Base-by-base conservation (phyloP, 2,329 filamentous ascomycete species). In the Xylariaceae sp. region DNA sequence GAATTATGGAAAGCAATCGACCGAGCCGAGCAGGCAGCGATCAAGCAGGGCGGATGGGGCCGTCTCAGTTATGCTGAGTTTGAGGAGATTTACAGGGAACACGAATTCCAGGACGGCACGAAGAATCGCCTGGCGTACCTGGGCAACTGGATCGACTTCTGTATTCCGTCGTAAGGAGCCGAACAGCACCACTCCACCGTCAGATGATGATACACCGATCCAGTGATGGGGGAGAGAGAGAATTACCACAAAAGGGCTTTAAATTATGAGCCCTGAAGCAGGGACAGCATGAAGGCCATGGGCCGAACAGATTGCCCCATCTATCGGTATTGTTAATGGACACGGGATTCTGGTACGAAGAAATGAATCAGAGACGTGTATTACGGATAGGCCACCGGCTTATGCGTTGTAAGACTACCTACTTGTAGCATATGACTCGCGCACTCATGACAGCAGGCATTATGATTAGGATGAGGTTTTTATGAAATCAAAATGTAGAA, bases 141-240 rank as follows among this genome's bases (percentile, higher is more conserved):
- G 51, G 90, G 90, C 61, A 90, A 85, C 68, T 97, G 93, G 93
- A 90, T 97, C 73, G 92, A 97, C 71, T 86, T 87, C 71, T 88
- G 85, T 72, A 87, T 88, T 65, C 85, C 84, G 8, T 85, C 84
- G 11, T 85, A 72, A 65, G 34, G 48, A 11, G 55, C n/a, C 3
- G 47, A 51, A 44, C 5, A 23, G 34, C 47, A 13, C 7, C 4
- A 6, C 11, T 18, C 9, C 34, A 51, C 37, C 7, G 23, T 5
- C 23, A 30, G 11, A 41, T 41, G 8, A 41, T 41, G 37, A 41
- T 41, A 13, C 37, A 10, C 37, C 37, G 37, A 41, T 41, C 37
- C 9, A 41, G 37, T 7, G 30, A 11, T 35, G 8, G 11, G 13
- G 10, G 30, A 15, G n/a, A n/a, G 9, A 18, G 34, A 13, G 23